phyloP scores from a whole-genome alignment of 75 land plant genomes.

The Picea glauca region DNA sequence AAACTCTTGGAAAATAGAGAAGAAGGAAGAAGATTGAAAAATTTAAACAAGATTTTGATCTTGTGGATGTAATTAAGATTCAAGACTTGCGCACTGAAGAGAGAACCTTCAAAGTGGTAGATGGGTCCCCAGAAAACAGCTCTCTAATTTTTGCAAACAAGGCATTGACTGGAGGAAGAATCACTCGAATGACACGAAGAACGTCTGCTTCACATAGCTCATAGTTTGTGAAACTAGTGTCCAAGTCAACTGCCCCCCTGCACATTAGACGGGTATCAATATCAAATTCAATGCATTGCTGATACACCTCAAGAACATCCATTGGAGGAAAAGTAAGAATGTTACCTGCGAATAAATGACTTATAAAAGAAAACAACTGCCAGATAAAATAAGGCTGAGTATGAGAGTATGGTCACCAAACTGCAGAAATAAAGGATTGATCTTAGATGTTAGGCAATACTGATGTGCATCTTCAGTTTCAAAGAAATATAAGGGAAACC shows the following conservation, averaged over 20 bases:
- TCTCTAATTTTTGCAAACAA: constrained; percentile 39
- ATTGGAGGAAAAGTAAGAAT: neutral
- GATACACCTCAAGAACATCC: neutral
- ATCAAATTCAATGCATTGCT: neutral
- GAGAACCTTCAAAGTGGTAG: constrained; percentile 76
- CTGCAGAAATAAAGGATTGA: constrained; percentile 27
- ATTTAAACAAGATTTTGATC: neutral
- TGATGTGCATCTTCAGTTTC: neutral
- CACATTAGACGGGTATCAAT: constrained; percentile 15
- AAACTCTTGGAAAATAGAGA: neutral
- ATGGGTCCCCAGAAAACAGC: constrained; percentile 89
- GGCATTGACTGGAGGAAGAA: constrained; percentile 66
- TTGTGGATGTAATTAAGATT: neutral
- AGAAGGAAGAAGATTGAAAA: neutral
- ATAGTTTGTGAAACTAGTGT: constrained; percentile 4
- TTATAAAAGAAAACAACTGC: constrained; percentile 62
- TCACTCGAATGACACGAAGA: constrained; percentile 30
- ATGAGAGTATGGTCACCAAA: constrained; percentile 57
- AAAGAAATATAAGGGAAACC: neutral
- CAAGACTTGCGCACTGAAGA: neutral
- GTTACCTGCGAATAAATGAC: constrained; percentile 54
- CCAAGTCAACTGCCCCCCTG: neutral
- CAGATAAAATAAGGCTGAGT: constrained; percentile 56
- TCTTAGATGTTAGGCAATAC: constrained; percentile 1
- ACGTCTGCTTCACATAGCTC: constrained; percentile 63